Evolutionary conservation across 1,284 basidiomycete genomes (phyloP).

Genomic region (Puccinia coronata): DNA sequence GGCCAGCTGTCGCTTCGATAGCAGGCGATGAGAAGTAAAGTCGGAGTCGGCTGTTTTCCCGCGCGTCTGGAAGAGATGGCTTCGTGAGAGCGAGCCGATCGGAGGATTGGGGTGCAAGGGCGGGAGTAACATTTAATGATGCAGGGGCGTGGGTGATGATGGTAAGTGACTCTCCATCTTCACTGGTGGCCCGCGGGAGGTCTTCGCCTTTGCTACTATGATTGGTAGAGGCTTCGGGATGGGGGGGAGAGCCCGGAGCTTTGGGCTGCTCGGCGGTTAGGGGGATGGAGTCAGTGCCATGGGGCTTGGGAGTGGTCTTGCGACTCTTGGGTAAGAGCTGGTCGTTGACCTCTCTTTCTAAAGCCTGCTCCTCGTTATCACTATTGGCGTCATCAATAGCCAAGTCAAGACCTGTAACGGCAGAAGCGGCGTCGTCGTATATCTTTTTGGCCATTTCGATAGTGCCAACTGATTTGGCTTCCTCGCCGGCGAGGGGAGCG

Average conservation of each 20-base stretch:
- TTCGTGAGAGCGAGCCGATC: conserved; percentile 13
- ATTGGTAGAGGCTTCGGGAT: background rate
- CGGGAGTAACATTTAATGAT: background rate
- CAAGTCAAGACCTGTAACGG: conserved; percentile 27
- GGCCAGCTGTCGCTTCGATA: conserved; percentile 34
- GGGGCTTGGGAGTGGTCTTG: background rate
- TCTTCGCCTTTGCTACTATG: background rate
- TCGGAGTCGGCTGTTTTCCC: conserved; percentile 55
- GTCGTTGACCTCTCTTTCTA: conserved; percentile 27
- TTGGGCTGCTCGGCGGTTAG: no score
- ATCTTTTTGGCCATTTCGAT: conserved; percentile 24
- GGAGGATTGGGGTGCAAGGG: background rate
- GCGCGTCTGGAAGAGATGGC: conserved; percentile 49
- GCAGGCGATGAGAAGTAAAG: conserved; percentile 56
- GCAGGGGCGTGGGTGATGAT: background rate
- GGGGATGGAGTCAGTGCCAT: background rate
- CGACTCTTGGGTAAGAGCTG: background rate
- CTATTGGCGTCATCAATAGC: conserved; percentile 25
- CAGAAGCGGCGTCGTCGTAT: conserved; percentile 27
- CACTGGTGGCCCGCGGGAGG: background rate
- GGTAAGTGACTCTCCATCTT: background rate
- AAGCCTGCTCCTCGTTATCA: conserved; percentile 21
- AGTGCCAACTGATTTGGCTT: conserved; percentile 24
- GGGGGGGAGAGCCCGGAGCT: no score
- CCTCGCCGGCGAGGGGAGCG: background rate